Conservation (phyloP, 768 basidiomycete species). For the Mycena alexandri region DNA sequence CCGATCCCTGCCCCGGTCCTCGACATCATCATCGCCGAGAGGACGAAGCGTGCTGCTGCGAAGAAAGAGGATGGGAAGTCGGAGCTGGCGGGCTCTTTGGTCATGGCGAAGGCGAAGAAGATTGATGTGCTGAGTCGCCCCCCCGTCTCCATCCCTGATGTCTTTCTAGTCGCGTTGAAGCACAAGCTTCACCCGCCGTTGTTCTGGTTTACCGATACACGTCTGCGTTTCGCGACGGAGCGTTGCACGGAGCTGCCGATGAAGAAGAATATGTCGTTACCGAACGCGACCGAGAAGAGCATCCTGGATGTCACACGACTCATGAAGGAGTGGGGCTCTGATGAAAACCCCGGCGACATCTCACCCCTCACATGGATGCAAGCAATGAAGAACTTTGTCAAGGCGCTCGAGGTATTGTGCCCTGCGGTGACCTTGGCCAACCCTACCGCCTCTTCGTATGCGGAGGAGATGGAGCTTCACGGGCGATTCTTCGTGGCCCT, state of each 20-base stretch:
- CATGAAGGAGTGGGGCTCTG: background rate
- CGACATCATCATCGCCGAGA: background rate
- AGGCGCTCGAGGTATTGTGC: background rate
- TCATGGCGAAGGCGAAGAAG: background rate
- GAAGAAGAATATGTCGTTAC: background rate
- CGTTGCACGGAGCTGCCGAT: background rate
- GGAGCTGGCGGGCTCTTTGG: background rate
- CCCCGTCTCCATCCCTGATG: background rate
- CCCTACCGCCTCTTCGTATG: background rate
- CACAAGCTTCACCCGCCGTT: background rate
- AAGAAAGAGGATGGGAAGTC: background rate
- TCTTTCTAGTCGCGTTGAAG: background rate
- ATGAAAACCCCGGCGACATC: background rate
- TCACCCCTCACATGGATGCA: conserved; percentile 1
- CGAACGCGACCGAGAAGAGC: background rate
- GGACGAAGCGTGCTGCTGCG: background rate
- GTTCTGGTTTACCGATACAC: conserved; percentile 15
- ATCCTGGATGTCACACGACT: background rate
- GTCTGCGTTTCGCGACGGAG: background rate
- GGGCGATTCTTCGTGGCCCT: background rate
- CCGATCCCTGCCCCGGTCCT: background rate
- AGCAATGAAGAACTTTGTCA: background rate
- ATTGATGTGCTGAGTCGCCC: background rate
- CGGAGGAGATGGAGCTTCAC: conserved; percentile 4
- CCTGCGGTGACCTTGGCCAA: background rate